Evolutionary conservation across 2,329 filamentous ascomycete genomes (phyloP), one percentile per base, ranked within the genome.

Genomic region (Thyridium curvatum): DNA sequence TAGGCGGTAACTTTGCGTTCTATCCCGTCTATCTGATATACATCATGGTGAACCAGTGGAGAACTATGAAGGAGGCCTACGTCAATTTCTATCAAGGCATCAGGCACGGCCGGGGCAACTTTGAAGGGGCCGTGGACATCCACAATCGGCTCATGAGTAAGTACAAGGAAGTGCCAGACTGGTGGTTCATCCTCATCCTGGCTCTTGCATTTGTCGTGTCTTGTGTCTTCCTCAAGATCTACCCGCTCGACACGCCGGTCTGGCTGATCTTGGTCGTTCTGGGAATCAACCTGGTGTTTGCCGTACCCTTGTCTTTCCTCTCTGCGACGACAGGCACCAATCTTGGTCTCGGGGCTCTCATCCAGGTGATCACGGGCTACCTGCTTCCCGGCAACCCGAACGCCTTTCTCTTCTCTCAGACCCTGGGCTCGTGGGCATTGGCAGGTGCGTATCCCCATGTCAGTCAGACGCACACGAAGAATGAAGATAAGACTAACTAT

Each of bases 151-250:
- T 67, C 2, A 71, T 72, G 67, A 46, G 54, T 4, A 55, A 52
- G 2, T 72, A 71, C 42, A 52, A 55, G 0, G 69, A 71, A 34
- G 66, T 71, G 1, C 68, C 69, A 0, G 68, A 71, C 40, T 72
- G 68, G 68, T 72, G 66, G 69, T 69, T 67, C 47, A 46, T 68
- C 6, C 26, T 59, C 28, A 65, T 69, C 32, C 54, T 68, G 4
- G 42, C 54, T 15, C 43, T 29, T 32, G 53, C 58, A 38, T 35
- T 56, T 12, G 45, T 50, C 12, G 47, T 56, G 2, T 51, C 51
- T 0, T 43, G 64, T 16, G 51, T 61, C 15, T 62, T 64, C 34
- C 43, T 57, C n/a, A 40, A 46, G 14, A 53, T 56, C 36, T 58
- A 52, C 37, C 55, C 56, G 18, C 48, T 56, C 21, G 50, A 54